A percentile compares a stretch with the other conserved stretches of the same genome.
phyloP scores from a whole-genome alignment of 192 early-diverging fungal species.

The Coemansia sp. region DNA sequence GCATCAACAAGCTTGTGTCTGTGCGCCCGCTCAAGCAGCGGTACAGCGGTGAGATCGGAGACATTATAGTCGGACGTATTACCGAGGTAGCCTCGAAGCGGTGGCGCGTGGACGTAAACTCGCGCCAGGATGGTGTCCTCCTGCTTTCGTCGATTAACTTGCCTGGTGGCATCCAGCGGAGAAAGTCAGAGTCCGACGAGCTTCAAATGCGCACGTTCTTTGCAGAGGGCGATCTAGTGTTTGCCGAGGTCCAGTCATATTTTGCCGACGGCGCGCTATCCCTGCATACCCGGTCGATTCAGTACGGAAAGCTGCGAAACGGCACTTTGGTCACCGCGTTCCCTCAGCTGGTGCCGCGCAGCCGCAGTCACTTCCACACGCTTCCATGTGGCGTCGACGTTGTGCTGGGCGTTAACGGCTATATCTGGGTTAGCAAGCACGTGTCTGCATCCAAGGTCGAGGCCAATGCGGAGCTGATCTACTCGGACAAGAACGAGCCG shows the following conservation, averaged over 20 bases:
- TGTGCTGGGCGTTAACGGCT: constrained; percentile 94
- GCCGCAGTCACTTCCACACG: constrained; percentile 94
- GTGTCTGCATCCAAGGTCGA: constrained; percentile 63
- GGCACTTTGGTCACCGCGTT: constrained; percentile 84
- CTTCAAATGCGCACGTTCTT: constrained; percentile 96
- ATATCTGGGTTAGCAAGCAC: constrained; percentile 93
- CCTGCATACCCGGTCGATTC: constrained; percentile 86
- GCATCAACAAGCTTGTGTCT: constrained; percentile 95
- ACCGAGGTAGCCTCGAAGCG: constrained; percentile 87
- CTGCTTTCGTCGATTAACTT: constrained; percentile 90
- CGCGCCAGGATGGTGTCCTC: constrained; percentile 83
- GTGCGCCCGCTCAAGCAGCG: constrained; percentile 86
- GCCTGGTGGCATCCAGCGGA: constrained; percentile 92
- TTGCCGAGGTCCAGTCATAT: constrained; percentile 87
- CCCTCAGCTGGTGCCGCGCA: constrained; percentile 86
- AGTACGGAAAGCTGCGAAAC: constrained; percentile 87
- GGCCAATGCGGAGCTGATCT: constrained; percentile 80
- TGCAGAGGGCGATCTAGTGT: constrained; percentile 91
- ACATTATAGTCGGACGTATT: constrained; percentile 95
- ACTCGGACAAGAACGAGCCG: constrained; percentile 85
- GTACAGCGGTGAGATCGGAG: constrained; percentile 94
- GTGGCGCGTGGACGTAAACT: constrained; percentile 94
- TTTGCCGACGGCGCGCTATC: constrained; percentile 86
- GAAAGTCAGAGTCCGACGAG: constrained; percentile 96
- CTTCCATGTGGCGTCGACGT: constrained; percentile 91